A percentile compares a stretch with the other conserved stretches of the same genome.
Conservation (phyloP, 805 yeast species). For the Scheffersomyces spartinae region DNA sequence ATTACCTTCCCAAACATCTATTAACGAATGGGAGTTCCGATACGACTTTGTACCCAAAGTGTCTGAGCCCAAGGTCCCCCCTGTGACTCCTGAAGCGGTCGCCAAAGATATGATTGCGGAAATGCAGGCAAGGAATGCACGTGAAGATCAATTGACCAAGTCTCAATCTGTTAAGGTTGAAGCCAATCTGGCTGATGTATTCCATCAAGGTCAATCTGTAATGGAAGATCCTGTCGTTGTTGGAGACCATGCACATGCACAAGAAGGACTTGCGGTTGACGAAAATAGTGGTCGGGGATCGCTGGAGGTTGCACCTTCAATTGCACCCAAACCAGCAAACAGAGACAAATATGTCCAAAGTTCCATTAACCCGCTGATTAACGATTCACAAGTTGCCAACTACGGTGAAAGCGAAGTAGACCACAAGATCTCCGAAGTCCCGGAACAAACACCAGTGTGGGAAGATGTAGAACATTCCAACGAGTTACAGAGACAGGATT, state of each 20-base stretch:
- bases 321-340: conserved; percentile 10
- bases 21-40: conserved; percentile 39
- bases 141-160: conserved; percentile 19
- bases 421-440: conserved; percentile 21
- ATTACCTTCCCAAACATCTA: conserved; percentile 34
- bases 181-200: conserved; percentile 28
- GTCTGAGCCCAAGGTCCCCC: conserved; percentile 30
- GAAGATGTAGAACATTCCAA: too few species aligned
- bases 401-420: conserved; percentile 24
- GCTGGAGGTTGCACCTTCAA: too few species aligned
- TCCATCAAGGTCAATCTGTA: conserved; percentile 32
- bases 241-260: conserved; percentile 10
- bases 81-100: conserved; percentile 35
- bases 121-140: conserved; percentile 24
- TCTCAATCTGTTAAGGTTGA: conserved; percentile 32
- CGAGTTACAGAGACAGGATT: too few species aligned
- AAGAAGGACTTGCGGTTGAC: not conserved
- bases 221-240: conserved; percentile 25
- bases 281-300: too few species aligned
- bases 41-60: conserved; percentile 33
- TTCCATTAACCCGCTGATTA: conserved; percentile 30
- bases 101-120: conserved; percentile 36
- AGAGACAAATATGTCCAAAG: conserved; percentile 29
- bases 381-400: conserved; percentile 22
- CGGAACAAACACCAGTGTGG: conserved; percentile 14